Evolutionary conservation across 305 asterid genomes (phyloP).

Genomic region (Fraxinus dipetala): DNA sequence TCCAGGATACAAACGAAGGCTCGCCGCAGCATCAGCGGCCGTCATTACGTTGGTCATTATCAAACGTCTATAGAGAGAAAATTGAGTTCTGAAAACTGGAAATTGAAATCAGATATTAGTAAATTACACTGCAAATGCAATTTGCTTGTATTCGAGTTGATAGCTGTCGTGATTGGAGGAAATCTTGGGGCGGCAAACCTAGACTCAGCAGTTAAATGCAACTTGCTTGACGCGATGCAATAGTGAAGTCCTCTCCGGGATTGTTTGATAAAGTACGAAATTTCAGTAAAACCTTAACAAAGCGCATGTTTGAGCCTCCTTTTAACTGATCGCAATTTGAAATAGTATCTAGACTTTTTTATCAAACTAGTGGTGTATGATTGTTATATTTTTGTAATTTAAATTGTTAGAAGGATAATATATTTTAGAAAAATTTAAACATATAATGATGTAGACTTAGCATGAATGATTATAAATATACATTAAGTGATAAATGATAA

Average conservation of each 20-base stretch:
- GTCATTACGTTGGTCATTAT: slow-evolving; percentile 50
- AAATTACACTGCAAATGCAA: background rate
- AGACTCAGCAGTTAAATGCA: background rate
- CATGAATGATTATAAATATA: no score
- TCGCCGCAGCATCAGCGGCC: slow-evolving; percentile 60
- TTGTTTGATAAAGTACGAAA: background rate
- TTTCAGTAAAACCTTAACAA: no score
- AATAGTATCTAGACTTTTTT: no score
- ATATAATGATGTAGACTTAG: no score
- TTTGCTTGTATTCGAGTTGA: background rate
- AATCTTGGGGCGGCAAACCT: background rate
- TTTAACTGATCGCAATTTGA: no score
- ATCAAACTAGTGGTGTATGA: no score
- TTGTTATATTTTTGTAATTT: no score
- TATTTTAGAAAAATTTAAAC: no score
- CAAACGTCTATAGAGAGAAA: slow-evolving; percentile 3
- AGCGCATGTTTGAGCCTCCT: no score
- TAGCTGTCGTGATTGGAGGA: background rate
- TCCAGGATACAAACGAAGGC: slow-evolving; percentile 45
- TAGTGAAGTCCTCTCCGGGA: background rate
- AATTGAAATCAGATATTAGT: background rate
- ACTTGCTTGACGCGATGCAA: background rate
- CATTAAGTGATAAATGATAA: no score
- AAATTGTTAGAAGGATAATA: no score
- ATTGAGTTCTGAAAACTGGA: background rate